phyloP scores from a whole-genome alignment of 23 red algal genomes.

The Chondrus crispus region DNA sequence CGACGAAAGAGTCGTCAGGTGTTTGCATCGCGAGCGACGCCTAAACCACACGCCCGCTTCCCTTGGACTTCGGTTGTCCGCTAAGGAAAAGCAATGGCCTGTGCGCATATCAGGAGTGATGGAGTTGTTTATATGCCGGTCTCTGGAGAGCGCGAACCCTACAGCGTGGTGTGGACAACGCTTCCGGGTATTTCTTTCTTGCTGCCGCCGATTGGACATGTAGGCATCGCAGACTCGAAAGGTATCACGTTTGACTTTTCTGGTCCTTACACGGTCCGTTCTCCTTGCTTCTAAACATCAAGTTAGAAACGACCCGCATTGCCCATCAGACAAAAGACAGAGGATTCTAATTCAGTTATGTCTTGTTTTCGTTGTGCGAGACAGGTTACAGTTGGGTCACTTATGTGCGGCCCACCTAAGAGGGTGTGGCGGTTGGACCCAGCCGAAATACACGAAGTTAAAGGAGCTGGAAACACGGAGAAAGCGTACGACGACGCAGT shows the following conservation, averaged over 20 bases:
- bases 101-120: not conserved
- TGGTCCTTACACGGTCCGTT: slow-evolving; percentile 54
- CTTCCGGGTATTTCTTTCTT: slow-evolving; percentile 39
- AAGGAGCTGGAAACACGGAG: not conserved
- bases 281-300: not conserved
- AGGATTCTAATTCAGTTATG: too few species aligned
- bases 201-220: slow-evolving; percentile 49
- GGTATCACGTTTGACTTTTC: slow-evolving; percentile 59
- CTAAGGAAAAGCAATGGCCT: not conserved
- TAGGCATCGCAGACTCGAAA: slow-evolving; percentile 38
- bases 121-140: slow-evolving; percentile 34
- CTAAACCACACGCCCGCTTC: too few species aligned
- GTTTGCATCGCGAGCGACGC: too few species aligned
- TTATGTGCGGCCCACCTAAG: slow-evolving; percentile 64
- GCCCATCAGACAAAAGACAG: too few species aligned
- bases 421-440: slow-evolving; percentile 24
- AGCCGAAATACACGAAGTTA: not conserved
- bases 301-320: too few species aligned
- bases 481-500: slow-evolving; percentile 40
- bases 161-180: slow-evolving; percentile 54
- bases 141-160: slow-evolving; percentile 29
- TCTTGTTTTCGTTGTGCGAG: too few species aligned
- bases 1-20: too few species aligned
- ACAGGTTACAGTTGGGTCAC: slow-evolving; percentile 41
- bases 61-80: too few species aligned